Evolutionary conservation across 2,329 filamentous ascomycete genomes (phyloP), one percentile per base, ranked within the genome.

Genomic region (Alternaria metachromatica): DNA sequence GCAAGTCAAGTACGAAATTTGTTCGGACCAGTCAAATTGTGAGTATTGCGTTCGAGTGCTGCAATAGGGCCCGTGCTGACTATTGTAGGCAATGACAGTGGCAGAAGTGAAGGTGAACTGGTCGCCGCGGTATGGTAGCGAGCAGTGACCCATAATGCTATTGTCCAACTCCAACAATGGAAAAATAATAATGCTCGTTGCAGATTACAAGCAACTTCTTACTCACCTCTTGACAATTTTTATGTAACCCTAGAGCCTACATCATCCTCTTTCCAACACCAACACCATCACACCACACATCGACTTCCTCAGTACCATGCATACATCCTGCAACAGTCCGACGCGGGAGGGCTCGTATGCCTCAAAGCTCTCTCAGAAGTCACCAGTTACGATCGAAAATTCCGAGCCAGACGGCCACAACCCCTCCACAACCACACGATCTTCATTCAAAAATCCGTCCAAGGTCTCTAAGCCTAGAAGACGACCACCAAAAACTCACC

Each of bases 401-500:
- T 8, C 9, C 5, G 41, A 23, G n/a, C 13, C 13, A 49, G 15
- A 50, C n/a, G 15, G 12, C 25, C 9, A 28, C 23, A n/a, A 20
- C 18, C 9, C 18, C 23, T 18, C 33, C 12, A 26, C 13, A 23
- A 13, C 9, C 28, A 30, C n/a, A 13, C n/a, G 46, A 12, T 12
- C 5, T 10, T 12, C 18, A 2, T 30, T 44, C 10, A 4, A 50
- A 11, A 13, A 25, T 3, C 12, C 51, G 21, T 44, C 13, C 3
- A 67, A 54, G 20, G 44, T 43, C 30, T 20, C 28, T 33, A 63
- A 49, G 44, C 7, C 20, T 20, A n/a, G n/a, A 8, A 41, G 10
- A 15, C 58, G 21, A 43, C 30, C 45, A 13, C 54, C 30, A 43
- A 65, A 62, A 48, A 55, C 62, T 23, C 53, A 56, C 21, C 21